Evolutionary conservation across 805 yeast species (phyloP).

Genomic region (Teunomyces cretensis): DNA sequence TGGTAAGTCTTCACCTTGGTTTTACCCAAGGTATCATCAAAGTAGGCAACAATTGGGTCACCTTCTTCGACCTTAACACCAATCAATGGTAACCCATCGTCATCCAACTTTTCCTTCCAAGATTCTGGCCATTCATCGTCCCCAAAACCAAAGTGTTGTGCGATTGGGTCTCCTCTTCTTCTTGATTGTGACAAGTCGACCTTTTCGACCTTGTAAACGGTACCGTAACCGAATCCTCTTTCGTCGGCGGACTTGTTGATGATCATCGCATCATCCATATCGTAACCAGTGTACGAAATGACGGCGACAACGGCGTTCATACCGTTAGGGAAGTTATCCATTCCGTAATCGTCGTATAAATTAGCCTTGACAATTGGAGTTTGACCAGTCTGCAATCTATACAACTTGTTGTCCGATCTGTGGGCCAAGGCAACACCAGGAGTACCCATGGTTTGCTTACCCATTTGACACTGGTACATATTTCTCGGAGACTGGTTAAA

Average conservation of each 20-base stretch:
- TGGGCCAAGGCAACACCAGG: slow-evolving; percentile 95
- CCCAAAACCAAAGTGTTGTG: slow-evolving; percentile 94
- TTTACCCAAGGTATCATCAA: slow-evolving; percentile 85
- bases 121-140: slow-evolving; percentile 86
- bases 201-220: slow-evolving; percentile 92
- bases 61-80: slow-evolving; percentile 91
- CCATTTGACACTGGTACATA: slow-evolving; percentile 99
- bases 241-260: slow-evolving; percentile 96
- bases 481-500: slow-evolving; percentile 99
- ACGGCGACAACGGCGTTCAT: slow-evolving; percentile 98
- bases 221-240: slow-evolving; percentile 97
- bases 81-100: slow-evolving; percentile 88
- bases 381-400: slow-evolving; percentile 92
- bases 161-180: slow-evolving; percentile 90
- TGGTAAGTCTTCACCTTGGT: slow-evolving; percentile 93
- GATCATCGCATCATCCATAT: slow-evolving; percentile 99
- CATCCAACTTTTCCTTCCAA: slow-evolving; percentile 86
- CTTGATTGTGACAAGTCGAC: slow-evolving; percentile 76
- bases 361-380: slow-evolving; percentile 95
- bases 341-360: slow-evolving; percentile 91
- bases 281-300: slow-evolving; percentile 97
- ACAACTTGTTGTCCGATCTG: slow-evolving; percentile 92
- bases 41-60: slow-evolving; percentile 92
- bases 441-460: slow-evolving; percentile 99
- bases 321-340: slow-evolving; percentile 98